These are phyloP conservation scores for Leishmania major DNA, from an alignment of 208 protist species.

Conservation along the genomic window DNA sequence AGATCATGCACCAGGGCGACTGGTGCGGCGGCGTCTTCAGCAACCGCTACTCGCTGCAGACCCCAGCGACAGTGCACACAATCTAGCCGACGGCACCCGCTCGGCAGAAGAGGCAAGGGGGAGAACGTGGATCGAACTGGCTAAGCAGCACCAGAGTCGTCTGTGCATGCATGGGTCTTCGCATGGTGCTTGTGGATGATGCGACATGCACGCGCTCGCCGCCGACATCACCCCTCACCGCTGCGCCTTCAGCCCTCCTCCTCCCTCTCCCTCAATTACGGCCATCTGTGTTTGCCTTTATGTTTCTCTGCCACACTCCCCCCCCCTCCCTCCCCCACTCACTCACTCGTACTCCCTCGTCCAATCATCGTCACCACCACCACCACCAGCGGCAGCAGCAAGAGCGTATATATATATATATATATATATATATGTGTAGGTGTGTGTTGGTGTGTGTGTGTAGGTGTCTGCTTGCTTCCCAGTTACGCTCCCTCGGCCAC, in stretches of 20 bases:
- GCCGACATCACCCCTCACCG: not conserved
- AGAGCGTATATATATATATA: no score
- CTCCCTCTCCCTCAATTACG: no score
- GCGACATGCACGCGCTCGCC: not conserved
- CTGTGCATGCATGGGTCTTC: not conserved
- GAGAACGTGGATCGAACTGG: not conserved
- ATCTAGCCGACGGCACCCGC: constrained; percentile 4
- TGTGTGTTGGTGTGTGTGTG: not conserved
- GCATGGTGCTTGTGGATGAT: not conserved
- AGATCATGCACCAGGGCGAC: constrained; percentile 23
- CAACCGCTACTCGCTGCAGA: constrained; percentile 14
- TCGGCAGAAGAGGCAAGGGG: not conserved
- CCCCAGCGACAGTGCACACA: constrained; percentile 10
- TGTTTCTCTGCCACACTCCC: not conserved
- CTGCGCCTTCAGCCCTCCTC: not conserved
- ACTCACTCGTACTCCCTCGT: not conserved
- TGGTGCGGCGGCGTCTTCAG: constrained; percentile 31
- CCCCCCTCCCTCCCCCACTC: not conserved
- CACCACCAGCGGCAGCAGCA: no score
- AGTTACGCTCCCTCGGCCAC: no score
- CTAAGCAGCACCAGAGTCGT: not conserved
- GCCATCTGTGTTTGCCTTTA: no score
- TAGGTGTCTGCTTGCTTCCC: not conserved
- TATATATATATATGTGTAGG: no score
- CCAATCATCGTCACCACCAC: no score